Evolutionary conservation across 2,329 filamentous ascomycete genomes (phyloP), one percentile per base, ranked within the genome.

Genomic region (Fonsecaea nubica): DNA sequence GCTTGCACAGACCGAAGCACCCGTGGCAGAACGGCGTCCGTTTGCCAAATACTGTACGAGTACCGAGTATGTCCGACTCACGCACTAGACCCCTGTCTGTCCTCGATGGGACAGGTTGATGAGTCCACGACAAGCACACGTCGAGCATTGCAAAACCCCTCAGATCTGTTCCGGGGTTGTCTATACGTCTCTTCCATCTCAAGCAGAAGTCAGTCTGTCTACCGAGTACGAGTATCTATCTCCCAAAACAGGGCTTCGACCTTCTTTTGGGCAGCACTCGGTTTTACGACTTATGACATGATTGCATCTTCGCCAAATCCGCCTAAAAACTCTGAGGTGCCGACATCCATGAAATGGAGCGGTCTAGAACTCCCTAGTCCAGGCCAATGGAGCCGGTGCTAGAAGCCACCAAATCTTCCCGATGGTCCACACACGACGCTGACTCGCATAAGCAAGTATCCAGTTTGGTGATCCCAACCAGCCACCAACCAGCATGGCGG

Each of bases 301-400:
- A 42, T 18, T 40, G 9, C 38, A 40, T 25, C 25, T 10, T 40
- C 38, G 38, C 38, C 38, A 40, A 36, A 40, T n/a, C 7, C 40
- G 40, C 40, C 40, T 5, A 5, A 6, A 61, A 61, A 61, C 58
- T 48, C 35, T 53, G n/a, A 33, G 36, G 58, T 61, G 58, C 58
- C 58, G 58, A 61, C 40, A 61, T 53, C 58, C 58, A 61, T 32
- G 45, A 25, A 58, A 64, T 64, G 35, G 62, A 42, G 55, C 62
- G 45, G 54, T 64, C 62, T 52, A 59, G 62, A 59, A 59, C 56
- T 56, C n/a, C 25, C 13, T 45, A 15, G 2, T 56, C n/a, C 2
- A 32, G 30, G 9, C 62, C 32, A 64, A 59, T 54, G 36, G 58
- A 18, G 40, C 33, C 62, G n/a, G 54, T 45, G 5, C 35, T 52